These are phyloP conservation scores for Leccinum barrowsii DNA, from an alignment of 768 basidiomycete species.

Conservation along the genomic window DNA sequence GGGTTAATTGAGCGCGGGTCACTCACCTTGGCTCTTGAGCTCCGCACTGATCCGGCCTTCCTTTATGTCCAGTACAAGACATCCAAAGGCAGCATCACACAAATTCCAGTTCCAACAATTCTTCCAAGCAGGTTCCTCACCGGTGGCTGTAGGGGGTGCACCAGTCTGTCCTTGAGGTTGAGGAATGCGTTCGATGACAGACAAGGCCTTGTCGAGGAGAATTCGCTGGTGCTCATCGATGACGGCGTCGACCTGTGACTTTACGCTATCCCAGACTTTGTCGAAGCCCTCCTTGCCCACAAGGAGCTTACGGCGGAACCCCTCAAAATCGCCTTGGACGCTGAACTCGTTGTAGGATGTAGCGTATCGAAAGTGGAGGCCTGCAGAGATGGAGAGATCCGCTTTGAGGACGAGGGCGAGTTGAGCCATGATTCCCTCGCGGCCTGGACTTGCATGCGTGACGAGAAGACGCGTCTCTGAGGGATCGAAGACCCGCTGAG, in stretches of 20 bases:
- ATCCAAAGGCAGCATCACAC: slow-evolving; percentile 92
- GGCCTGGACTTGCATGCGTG: slow-evolving; percentile 83
- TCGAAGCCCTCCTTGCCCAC: slow-evolving; percentile 80
- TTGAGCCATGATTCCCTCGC: slow-evolving; percentile 90
- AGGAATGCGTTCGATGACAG: slow-evolving; percentile 80
- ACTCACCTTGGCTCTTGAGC: slow-evolving; percentile 84
- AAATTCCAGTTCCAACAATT: slow-evolving; percentile 99
- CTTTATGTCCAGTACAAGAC: slow-evolving; percentile 81
- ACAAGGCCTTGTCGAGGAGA: slow-evolving; percentile 84
- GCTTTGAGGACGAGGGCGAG: slow-evolving; percentile 89
- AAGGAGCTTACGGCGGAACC: slow-evolving; percentile 76
- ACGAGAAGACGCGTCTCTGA: no score
- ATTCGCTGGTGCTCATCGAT: slow-evolving; percentile 89
- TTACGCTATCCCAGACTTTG: slow-evolving; percentile 94
- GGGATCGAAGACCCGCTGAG: no score
- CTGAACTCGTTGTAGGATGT: slow-evolving; percentile 96
- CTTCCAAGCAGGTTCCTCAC: slow-evolving; percentile 95
- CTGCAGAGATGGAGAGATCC: slow-evolving; percentile 90
- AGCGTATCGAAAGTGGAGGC: slow-evolving; percentile 96
- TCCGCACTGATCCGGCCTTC: slow-evolving; percentile 92
- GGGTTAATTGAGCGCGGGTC: background rate
- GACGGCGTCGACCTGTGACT: slow-evolving; percentile 84
- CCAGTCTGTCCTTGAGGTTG: slow-evolving; percentile 38
- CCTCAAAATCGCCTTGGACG: slow-evolving; percentile 85
- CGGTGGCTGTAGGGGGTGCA: slow-evolving; percentile 45